Evolutionary conservation across 2,329 filamentous ascomycete species (phyloP).

Genomic region (Penicillium janthinellum): DNA sequence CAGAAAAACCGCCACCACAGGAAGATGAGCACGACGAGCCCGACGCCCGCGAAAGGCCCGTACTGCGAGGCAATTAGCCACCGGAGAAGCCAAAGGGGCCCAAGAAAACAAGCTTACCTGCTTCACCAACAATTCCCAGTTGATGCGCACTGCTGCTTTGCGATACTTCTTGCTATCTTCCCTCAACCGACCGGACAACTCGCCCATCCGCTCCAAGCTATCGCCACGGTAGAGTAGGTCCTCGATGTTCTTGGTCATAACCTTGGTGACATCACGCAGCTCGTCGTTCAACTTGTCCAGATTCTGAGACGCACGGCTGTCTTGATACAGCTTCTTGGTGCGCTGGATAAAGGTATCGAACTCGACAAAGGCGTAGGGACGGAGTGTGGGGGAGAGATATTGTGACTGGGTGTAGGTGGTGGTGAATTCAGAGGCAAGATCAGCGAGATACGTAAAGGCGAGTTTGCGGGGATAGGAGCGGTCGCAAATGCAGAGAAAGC

Average conservation of each 20-base stretch:
- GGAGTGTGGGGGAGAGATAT: slow-evolving; percentile 72
- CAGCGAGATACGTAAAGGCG: slow-evolving; percentile 95
- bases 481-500: slow-evolving; percentile 94
- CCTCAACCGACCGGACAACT: slow-evolving; percentile 80
- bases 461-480: slow-evolving; percentile 95
- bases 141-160: slow-evolving; percentile 89
- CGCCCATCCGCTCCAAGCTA: slow-evolving; percentile 93
- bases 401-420: slow-evolving; percentile 76
- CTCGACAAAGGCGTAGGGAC: slow-evolving; percentile 95
- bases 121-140: slow-evolving; percentile 95
- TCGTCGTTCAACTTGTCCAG: slow-evolving; percentile 95
- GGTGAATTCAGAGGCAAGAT: slow-evolving; percentile 87
- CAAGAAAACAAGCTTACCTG: slow-evolving; percentile 56
- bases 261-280: slow-evolving; percentile 94
- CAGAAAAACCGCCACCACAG: slow-evolving; percentile 93
- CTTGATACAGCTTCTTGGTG: slow-evolving; percentile 91
- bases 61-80: slow-evolving; percentile 58
- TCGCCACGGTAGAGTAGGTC: slow-evolving; percentile 94
- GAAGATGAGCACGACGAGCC: slow-evolving; percentile 80
- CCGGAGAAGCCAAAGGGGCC: neutral
- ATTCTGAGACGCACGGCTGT: slow-evolving; percentile 86
- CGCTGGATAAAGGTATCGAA: slow-evolving; percentile 97
- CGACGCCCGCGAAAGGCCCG: slow-evolving; percentile 81
- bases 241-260: slow-evolving; percentile 99
- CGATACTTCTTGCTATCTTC: slow-evolving; percentile 96